phyloP scores from a whole-genome alignment of 179 eudicot species.

The Beta macrorhiza region DNA sequence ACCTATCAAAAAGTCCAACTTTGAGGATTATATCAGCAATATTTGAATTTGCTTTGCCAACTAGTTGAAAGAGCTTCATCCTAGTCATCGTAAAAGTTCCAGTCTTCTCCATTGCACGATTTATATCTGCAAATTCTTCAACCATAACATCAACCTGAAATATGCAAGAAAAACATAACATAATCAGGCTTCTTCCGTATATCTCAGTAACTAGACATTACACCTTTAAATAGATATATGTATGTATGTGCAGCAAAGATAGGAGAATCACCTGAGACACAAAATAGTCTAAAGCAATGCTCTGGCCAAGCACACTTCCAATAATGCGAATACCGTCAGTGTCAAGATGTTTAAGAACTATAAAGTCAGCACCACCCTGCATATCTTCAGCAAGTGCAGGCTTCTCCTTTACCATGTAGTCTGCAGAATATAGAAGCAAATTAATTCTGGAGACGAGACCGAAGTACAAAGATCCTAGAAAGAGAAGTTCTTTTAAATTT shows the following conservation, averaged over 20 bases:
- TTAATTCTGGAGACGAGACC: constrained; percentile 3
- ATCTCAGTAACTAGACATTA: neutral
- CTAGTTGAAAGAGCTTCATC: constrained; percentile 87
- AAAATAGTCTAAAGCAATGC: constrained; percentile 88
- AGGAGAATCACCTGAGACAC: constrained; percentile 69
- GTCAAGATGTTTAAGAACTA: constrained; percentile 72
- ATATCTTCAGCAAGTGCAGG: constrained; percentile 66
- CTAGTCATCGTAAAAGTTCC: constrained; percentile 83
- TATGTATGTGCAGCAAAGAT: neutral
- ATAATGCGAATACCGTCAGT: constrained; percentile 86
- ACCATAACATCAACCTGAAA: constrained; percentile 84
- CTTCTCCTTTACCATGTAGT: constrained; percentile 81
- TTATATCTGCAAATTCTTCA: constrained; percentile 80
- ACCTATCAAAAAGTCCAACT: constrained; percentile 97
- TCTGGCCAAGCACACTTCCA: constrained; percentile 94
- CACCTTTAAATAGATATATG: too few relatives aligned
- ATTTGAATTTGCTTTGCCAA: constrained; percentile 92
- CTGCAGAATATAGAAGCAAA: constrained; percentile 40
- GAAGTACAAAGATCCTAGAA: neutral
- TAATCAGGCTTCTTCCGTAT: neutral
- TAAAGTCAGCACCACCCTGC: constrained; percentile 89
- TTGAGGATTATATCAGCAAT: constrained; percentile 88
- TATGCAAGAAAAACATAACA: constrained; percentile 12
- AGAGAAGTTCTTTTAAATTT: neutral
- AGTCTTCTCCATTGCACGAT: constrained; percentile 84